Base-by-base conservation (phyloP, 306 rosid genomes). In the Fragaria iinumae region DNA sequence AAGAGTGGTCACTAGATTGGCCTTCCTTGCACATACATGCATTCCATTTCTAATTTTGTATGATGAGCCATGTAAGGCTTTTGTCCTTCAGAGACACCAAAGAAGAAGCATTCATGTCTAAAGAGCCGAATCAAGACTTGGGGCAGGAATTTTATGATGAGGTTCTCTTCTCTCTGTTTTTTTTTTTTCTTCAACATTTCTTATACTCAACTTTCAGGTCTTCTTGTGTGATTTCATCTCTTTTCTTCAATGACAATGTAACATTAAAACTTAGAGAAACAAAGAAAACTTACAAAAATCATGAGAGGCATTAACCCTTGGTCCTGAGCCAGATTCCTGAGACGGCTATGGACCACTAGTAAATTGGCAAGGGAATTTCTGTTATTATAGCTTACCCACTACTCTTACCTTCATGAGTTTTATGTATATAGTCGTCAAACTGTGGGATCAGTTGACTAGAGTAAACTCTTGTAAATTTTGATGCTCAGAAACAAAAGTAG, bases 31-130 rank as follows among this genome's bases (percentile, higher is more conserved):
- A 74, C 70, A 62, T 62, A 27, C 57, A 74, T 18, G 20, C 34
- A 41, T 20, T 62, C 60, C 64, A 62, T 62, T 10, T 75, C 36
- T 59, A 41, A 27, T 71, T 72, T 72, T 62, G 62, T 29, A 45
- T 52, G 62, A 75, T 48, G 71, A n/a, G n/a, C n/a, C n/a, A n/a
- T n/a, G n/a, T n/a, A n/a, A n/a, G n/a, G n/a, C n/a, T n/a, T n/a
- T n/a, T n/a, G n/a, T n/a, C n/a, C n/a, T n/a, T n/a, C n/a, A n/a
- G n/a, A n/a, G n/a, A n/a, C n/a, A n/a, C n/a, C n/a, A n/a, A n/a
- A n/a, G n/a, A n/a, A n/a, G n/a, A n/a, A n/a, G n/a, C n/a, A n/a
- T n/a, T n/a, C n/a, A n/a, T n/a, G n/a, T n/a, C n/a, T n/a, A n/a
- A n/a, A n/a, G n/a, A n/a, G n/a, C n/a, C n/a, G n/a, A n/a, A n/a